Evolutionary conservation across 2,329 filamentous ascomycete genomes (phyloP).

Genomic region (Zymoseptoria crescenta): DNA sequence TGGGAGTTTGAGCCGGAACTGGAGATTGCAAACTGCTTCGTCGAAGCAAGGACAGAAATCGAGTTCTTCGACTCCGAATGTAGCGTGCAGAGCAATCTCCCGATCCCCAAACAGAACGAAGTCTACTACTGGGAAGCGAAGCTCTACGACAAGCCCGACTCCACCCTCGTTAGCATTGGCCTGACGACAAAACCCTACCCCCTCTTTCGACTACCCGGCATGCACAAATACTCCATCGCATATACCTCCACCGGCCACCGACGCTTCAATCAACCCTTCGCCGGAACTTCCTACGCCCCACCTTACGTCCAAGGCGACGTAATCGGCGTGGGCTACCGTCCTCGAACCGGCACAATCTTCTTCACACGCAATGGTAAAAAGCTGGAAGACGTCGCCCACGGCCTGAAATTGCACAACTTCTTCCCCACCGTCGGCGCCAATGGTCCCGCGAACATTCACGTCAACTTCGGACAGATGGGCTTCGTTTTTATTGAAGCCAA

Average conservation of each 20-base stretch:
- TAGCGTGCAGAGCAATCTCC: conserved; percentile 92
- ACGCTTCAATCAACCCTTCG: conserved; percentile 89
- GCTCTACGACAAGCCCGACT: conserved; percentile 94
- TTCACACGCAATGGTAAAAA: conserved; percentile 98
- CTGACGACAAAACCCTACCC: conserved; percentile 97
- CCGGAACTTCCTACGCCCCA: conserved; percentile 69
- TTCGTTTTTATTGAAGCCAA: conserved; percentile 99
- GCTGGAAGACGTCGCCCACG: conserved; percentile 87
- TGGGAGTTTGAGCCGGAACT: conserved; percentile 99
- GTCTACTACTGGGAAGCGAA: conserved; percentile 99
- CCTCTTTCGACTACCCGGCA: conserved; percentile 84
- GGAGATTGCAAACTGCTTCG: conserved; percentile 97
- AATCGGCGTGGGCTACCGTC: conserved; percentile 88
- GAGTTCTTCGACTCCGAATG: conserved; percentile 98
- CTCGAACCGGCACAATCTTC: conserved; percentile 89
- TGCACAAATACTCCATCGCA: conserved; percentile 85
- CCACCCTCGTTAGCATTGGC: conserved; percentile 77
- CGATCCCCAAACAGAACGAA: conserved; percentile 96
- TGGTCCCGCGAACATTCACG: conserved; percentile 84
- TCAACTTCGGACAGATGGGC: conserved; percentile 95
- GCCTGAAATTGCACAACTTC: conserved; percentile 90
- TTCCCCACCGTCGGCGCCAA: conserved; percentile 97
- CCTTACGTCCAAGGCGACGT: conserved; percentile 88
- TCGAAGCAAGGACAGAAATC: conserved; percentile 91
- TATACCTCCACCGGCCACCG: conserved; percentile 84